These are phyloP conservation scores for Botrytis elliptica DNA, from an alignment of 2,329 filamentous ascomycete genomes.

Conservation along the genomic window DNA sequence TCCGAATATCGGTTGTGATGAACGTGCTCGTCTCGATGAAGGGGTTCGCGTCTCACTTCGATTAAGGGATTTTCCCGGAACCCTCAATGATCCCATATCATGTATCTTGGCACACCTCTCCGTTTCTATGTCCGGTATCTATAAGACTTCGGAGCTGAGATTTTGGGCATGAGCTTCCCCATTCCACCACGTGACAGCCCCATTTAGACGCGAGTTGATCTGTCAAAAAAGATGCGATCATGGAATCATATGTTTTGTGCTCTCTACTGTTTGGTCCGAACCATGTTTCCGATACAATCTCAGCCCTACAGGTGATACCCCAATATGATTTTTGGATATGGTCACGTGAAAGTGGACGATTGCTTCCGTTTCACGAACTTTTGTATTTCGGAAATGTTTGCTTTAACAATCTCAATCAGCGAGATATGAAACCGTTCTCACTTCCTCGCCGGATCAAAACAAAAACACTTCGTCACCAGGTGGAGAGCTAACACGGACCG, in stretches of 20 bases:
- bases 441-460: not conserved
- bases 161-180: not conserved
- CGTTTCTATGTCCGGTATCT: not conserved
- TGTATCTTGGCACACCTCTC: not conserved
- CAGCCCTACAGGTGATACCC: not conserved
- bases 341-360: not conserved
- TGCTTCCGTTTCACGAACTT: no score
- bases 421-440: not conserved
- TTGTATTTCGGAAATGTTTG: not conserved
- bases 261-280: not conserved
- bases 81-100: not conserved
- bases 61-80: no score
- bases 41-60: not conserved
- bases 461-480: not conserved
- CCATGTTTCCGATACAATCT: not conserved
- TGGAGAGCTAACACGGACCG: conserved; percentile 6
- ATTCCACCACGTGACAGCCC: not conserved
- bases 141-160: not conserved
- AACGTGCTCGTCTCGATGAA: not conserved
- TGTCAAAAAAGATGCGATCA: not conserved
- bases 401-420: not conserved
- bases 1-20: not conserved
- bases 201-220: no score
- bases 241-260: not conserved
- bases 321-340: rapidly evolving